phyloP scores from a whole-genome alignment of 805 yeast genomes.

The Myxozyma sirexii region DNA sequence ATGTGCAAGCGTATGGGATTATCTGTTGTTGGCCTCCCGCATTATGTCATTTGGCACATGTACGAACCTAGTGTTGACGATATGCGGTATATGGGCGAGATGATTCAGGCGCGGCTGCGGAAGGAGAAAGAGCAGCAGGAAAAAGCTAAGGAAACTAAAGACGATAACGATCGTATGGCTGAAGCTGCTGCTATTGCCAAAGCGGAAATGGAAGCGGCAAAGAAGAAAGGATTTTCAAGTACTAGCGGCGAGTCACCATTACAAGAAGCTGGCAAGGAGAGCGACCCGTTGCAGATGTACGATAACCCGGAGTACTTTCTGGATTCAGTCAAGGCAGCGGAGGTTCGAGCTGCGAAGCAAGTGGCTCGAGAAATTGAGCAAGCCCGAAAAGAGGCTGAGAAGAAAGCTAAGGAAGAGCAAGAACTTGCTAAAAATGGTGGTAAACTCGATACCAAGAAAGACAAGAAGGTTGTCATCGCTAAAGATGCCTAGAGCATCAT shows the following conservation, averaged over 20 bases:
- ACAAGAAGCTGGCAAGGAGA: constrained; percentile 16
- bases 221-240: neutral
- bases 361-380: constrained; percentile 21
- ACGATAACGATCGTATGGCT: constrained; percentile 4
- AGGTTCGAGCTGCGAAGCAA: constrained; percentile 23
- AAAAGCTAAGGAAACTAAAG: constrained; percentile 11
- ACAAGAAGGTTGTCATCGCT: constrained; percentile 2
- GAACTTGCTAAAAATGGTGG: constrained; percentile 2
- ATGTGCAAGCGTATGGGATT: constrained; percentile 84
- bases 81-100: constrained; percentile 58
- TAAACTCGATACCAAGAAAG: neutral
- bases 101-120: constrained; percentile 44
- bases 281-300: constrained; percentile 18
- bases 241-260: constrained; percentile 24
- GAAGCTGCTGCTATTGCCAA: constrained; percentile 13
- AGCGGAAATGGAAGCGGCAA: constrained; percentile 4
- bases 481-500: neutral
- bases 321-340: constrained; percentile 25
- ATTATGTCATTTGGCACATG: constrained; percentile 94
- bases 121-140: constrained; percentile 41
- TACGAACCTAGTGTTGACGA: constrained; percentile 96
- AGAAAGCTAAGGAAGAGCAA: constrained; percentile 8
- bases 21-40: constrained; percentile 86
- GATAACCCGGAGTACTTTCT: constrained; percentile 20
- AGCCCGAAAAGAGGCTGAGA: constrained; percentile 16